Percentiles rank a stretch among this genome's conserved stretches.
Evolutionary conservation across 345 rosid genomes (phyloP).

Genomic region (Pugionium dolabratum): DNA sequence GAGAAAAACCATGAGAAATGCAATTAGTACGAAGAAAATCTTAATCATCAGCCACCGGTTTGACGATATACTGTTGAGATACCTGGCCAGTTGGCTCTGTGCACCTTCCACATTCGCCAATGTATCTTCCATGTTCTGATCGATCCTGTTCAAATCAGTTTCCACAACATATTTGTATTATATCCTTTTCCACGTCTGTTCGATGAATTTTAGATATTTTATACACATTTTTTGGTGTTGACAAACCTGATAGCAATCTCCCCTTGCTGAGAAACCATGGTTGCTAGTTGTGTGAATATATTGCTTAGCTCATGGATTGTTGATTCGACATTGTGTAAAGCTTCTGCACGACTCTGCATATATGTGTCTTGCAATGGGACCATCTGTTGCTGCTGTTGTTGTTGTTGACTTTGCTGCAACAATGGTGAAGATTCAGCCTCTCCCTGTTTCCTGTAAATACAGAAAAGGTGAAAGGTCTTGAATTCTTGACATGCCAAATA

Average conservation of each 20-base stretch:
- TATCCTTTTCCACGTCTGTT: neutral
- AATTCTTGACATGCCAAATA: conserved; percentile 15
- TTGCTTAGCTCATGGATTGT: conserved; percentile 76
- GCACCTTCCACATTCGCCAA: conserved; percentile 76
- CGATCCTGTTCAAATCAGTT: conserved; percentile 52
- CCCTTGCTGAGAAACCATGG: conserved; percentile 90
- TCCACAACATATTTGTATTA: neutral
- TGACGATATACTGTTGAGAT: conserved; percentile 75
- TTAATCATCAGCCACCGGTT: conserved; percentile 80
- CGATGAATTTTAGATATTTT: neutral
- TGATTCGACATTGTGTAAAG: conserved; percentile 78
- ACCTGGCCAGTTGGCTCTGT: conserved; percentile 66
- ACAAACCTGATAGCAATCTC: conserved; percentile 80
- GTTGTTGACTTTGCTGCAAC: conserved; percentile 49
- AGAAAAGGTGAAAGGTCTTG: conserved; percentile 10
- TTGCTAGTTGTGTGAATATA: conserved; percentile 80
- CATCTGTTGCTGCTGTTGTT: conserved; percentile 58
- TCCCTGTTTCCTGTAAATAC: conserved; percentile 49
- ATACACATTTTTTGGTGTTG: neutral
- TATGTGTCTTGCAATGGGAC: conserved; percentile 76
- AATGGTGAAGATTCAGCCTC: conserved; percentile 65
- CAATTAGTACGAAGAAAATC: conserved; percentile 65
- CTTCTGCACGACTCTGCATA: conserved; percentile 87
- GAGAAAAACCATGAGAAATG: conserved; percentile 77
- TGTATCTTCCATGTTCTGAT: conserved; percentile 79